Evolutionary conservation across 768 basidiomycete genomes (phyloP), one percentile per base, ranked within the genome.

Genomic region (Boletus tomentosulus): DNA sequence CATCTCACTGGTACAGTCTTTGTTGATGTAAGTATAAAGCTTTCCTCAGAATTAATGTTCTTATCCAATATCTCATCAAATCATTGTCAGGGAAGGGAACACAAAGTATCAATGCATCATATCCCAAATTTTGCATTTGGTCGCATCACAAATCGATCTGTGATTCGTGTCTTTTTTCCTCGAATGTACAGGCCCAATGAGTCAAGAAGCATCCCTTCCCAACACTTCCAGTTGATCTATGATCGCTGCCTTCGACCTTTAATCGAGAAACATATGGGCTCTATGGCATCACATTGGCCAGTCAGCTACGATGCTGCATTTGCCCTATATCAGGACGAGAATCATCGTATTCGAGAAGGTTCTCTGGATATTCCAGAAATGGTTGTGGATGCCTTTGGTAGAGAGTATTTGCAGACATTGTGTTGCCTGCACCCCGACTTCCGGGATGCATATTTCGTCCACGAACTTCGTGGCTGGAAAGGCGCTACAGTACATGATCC

Each of bases 401-500:
- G 8, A 3, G 0, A 2, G 6, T 50, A 35, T 11, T 6, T 50
- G 27, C 16, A n/a, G 15, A 19, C 7, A 1, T 13, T 39, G 1
- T 5, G 24, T 22, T 4, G 3, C 4, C 24, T 56, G 4, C 39
- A 19, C 1, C 55, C 55, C 1, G 35, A 49, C 8, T 56, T 56
- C 43, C 22, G 3, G 0, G 54, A 61, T 22, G 50, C 52, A 0
- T 61, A 61, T 7, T 61, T 60, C 12, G 50, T 15, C 1, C 58
- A 61, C 28, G 58, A 61, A 19, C 25, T 61, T 0, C 22, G 31
- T 0, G 55, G 58, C 3, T 61, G 58, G 55, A 61, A 61, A 6
- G 58, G 15, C 0, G 53, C 42, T 0, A 60, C 51, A 0, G 45
- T 53, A 1, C 57, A 59, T n/a, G 27, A 58, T 10, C 1, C 24